Percentiles rank a stretch among this genome's conserved stretches.
Evolutionary conservation across 768 basidiomycete species (phyloP).

Genomic region (Serendipita sp.): DNA sequence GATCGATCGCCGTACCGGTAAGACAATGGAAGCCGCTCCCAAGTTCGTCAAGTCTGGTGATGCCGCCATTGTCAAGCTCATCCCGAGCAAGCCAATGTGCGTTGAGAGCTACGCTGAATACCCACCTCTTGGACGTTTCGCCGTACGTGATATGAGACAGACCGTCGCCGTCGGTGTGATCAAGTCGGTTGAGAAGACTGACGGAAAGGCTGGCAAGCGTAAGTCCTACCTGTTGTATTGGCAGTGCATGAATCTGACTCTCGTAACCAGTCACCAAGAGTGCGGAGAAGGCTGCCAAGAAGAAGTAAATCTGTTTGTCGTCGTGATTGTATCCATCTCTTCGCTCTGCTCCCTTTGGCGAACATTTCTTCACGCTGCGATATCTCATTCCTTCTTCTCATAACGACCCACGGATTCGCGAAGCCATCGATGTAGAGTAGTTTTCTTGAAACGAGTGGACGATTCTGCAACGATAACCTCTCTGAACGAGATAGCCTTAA

Average conservation of each 20-base stretch:
- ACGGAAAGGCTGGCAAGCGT: slow-evolving; percentile 80
- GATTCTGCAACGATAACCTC: not conserved
- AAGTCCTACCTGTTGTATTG: slow-evolving; percentile 16
- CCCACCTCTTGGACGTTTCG: slow-evolving; percentile 98
- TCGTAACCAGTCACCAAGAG: slow-evolving; percentile 64
- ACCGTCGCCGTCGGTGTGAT: slow-evolving; percentile 98
- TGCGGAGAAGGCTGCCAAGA: slow-evolving; percentile 68
- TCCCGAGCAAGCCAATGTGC: slow-evolving; percentile 94
- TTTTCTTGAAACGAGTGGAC: slow-evolving; percentile 7
- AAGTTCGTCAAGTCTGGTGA: slow-evolving; percentile 99
- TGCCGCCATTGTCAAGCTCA: slow-evolving; percentile 95
- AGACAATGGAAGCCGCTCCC: slow-evolving; percentile 71
- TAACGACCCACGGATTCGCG: not conserved
- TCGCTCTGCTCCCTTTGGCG: slow-evolving; percentile 5
- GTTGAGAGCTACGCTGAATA: slow-evolving; percentile 91
- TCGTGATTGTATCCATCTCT: not conserved
- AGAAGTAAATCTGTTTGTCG: slow-evolving; percentile 14
- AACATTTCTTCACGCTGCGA: slow-evolving; percentile 4
- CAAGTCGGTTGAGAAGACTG: slow-evolving; percentile 93
- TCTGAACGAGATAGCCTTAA: not conserved
- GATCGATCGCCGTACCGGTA: slow-evolving; percentile 98
- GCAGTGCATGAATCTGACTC: slow-evolving; percentile 2
- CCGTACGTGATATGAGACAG: slow-evolving; percentile 99
- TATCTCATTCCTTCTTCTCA: not conserved
- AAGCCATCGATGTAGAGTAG: slow-evolving; percentile 5